Percentiles rank a stretch among this genome's conserved stretches.
Evolutionary conservation across 2,329 filamentous ascomycete species (phyloP).

Genomic region (Alternaria atra): DNA sequence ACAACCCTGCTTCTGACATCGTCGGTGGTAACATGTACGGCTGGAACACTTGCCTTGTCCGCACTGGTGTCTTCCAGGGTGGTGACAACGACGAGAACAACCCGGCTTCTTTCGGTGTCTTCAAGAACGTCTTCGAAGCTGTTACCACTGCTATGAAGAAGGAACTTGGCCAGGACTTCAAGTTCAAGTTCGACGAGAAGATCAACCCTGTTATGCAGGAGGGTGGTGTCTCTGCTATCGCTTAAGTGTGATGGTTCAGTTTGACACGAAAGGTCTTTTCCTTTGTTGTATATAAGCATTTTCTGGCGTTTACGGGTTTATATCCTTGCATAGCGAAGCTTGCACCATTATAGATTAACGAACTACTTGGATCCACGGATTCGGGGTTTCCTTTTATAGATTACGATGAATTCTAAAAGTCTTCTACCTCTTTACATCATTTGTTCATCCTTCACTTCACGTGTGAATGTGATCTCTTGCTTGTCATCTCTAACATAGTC

Average conservation of each 20-base stretch:
- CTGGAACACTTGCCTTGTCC: constrained; percentile 82
- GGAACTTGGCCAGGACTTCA: constrained; percentile 77
- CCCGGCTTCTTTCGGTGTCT: constrained; percentile 79
- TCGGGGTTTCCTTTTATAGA: constrained; percentile 2
- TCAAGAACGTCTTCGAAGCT: constrained; percentile 75
- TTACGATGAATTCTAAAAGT: constrained; percentile 12
- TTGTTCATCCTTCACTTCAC: constrained; percentile 38
- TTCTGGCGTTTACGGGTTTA: constrained; percentile 9
- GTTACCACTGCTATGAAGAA: constrained; percentile 73
- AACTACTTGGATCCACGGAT: constrained; percentile 4
- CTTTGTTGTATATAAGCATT: constrained; percentile 14
- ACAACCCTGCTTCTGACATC: constrained; percentile 78
- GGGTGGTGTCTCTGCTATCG: constrained; percentile 63
- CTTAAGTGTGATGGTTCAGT: constrained; percentile 49
- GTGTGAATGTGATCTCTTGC: background rate
- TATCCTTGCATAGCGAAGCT: constrained; percentile 20
- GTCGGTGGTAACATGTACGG: constrained; percentile 82
- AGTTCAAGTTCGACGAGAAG: constrained; percentile 75
- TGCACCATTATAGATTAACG: constrained; percentile 14
- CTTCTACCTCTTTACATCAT: constrained; percentile 70
- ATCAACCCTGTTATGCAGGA: constrained; percentile 73
- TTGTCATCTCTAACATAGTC: background rate
- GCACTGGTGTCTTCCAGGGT: constrained; percentile 81
- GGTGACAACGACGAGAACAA: constrained; percentile 79
- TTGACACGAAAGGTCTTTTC: background rate